Evolutionary conservation across 164 flowering plant genomes (phyloP).

Genomic region (Platanus orientalis): DNA sequence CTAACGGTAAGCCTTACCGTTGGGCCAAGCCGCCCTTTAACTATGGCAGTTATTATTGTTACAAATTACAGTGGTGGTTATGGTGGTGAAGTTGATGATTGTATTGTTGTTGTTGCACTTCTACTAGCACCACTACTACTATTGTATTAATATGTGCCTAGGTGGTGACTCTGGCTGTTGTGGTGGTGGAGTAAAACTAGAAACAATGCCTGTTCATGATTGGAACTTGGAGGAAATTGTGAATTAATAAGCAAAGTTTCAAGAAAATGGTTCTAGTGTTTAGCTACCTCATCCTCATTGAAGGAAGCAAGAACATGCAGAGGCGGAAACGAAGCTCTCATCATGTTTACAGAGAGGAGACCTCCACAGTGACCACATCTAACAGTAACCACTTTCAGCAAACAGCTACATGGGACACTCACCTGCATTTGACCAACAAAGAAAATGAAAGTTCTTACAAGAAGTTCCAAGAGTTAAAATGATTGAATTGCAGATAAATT

Average conservation of each 20-base stretch:
- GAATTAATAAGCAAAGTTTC: too few species aligned
- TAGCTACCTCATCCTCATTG: conserved; percentile 24
- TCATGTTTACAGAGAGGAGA: conserved; percentile 80
- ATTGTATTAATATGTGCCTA: too few species aligned
- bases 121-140: too few species aligned
- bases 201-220: neutral
- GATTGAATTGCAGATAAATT: neutral
- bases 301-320: conserved; percentile 51
- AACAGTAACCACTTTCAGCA: conserved; percentile 71
- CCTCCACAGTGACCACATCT: conserved; percentile 82
- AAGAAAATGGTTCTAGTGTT: too few species aligned
- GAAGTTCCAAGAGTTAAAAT: neutral
- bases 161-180: neutral
- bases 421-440: conserved; percentile 43
- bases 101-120: too few species aligned
- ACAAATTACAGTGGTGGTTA: neutral
- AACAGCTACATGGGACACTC: conserved; percentile 69
- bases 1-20: too few species aligned
- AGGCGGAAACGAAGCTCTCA: conserved; percentile 66
- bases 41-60: too few species aligned
- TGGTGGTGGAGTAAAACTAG: neutral
- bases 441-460: neutral
- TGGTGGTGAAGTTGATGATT: too few species aligned
- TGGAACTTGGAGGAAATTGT: too few species aligned
- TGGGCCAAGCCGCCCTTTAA: too few species aligned